Base-by-base conservation (phyloP, 352 stramenopile species). In the Phytophthora citrophthora region DNA sequence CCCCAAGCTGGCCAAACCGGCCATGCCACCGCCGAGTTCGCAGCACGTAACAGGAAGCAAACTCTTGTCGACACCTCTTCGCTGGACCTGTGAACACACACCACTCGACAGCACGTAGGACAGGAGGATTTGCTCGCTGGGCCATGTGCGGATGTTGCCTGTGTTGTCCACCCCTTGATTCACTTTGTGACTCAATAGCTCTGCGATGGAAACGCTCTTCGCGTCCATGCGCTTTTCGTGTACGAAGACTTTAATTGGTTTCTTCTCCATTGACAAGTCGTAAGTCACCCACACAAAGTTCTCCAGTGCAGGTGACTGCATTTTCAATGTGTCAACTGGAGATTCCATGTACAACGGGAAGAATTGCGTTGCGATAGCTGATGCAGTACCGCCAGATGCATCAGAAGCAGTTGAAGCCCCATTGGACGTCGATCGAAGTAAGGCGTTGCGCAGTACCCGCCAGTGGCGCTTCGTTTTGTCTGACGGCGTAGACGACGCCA, bases 131-230 rank as follows among this genome's bases (percentile, higher is more conserved):
- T 88, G 76, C 64, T 96, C 88, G 3, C 81, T 91, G 26, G 88
- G 85, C 88, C 88, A 96, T 48, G 82, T 94, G 18, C 86, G 84
- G 46, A 96, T 91, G 71, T 96, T 96, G 29, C 88, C 88, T 36
- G 88, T 96, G 73, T 96, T 96, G 72, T 96, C 88, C 31, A 96
- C 88, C 13, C 83, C 86, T 20, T 85, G 41, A 44, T 95, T 90
- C 56, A 90, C 69, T 29, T 90, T 62, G 63, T 95, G 86, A 57
- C 86, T 93, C 54, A 90, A 65, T 24, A 95, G 49, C 57, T 95
- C 84, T 3, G 76, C 56, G 7, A 93, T 63, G 6, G 79, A 74
- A 49, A 94, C 74, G 13, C 61, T 61, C 41, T 78, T 78, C 26
- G 72, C 41, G 26, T 70, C 68, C 54, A 84, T 83, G n/a, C 73